Evolutionary conservation across 345 rosid species (phyloP).

Genomic region (Garcia nutans): DNA sequence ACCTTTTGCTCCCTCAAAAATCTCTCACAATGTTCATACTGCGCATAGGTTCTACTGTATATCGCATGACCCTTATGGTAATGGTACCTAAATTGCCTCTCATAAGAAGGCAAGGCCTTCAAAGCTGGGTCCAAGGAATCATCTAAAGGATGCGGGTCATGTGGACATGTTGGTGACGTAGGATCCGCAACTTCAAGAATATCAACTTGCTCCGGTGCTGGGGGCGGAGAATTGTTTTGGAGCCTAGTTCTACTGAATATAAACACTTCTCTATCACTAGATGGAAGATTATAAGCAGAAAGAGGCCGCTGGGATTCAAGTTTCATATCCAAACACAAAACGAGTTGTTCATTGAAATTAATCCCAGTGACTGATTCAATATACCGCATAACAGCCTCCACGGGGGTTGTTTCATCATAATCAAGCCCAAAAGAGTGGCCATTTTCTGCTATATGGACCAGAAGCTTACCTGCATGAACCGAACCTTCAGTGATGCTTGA

Average conservation of each 20-base stretch:
- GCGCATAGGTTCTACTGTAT: conserved; percentile 53
- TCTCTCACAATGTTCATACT: conserved; percentile 58
- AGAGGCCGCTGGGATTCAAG: conserved; percentile 78
- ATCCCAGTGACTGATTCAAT: conserved; percentile 60
- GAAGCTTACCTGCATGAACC: conserved; percentile 63
- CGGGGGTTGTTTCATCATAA: conserved; percentile 61
- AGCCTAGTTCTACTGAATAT: conserved; percentile 74
- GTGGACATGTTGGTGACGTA: conserved; percentile 41
- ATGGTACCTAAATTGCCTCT: conserved; percentile 82
- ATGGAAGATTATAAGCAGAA: conserved; percentile 77
- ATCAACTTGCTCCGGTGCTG: conserved; percentile 59
- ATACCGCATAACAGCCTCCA: conserved; percentile 70
- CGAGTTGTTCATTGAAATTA: conserved; percentile 69
- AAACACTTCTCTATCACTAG: conserved; percentile 63
- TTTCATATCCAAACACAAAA: conserved; percentile 75
- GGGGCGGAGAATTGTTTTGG: conserved; percentile 59
- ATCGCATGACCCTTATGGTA: conserved; percentile 56
- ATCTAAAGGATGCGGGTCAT: conserved; percentile 75
- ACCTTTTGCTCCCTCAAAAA: conserved; percentile 80
- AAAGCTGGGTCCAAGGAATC: conserved; percentile 89
- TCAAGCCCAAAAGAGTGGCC: conserved; percentile 74
- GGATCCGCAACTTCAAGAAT: conserved; percentile 57
- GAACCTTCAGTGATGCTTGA: conserved; percentile 50
- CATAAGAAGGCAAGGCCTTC: conserved; percentile 90
- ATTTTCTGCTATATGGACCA: conserved; percentile 83